Percentiles rank a stretch among this genome's conserved stretches.
These are phyloP conservation scores for Phytopythium vexans DNA, from an alignment of 352 stramenopile species.

Conservation along the genomic window DNA sequence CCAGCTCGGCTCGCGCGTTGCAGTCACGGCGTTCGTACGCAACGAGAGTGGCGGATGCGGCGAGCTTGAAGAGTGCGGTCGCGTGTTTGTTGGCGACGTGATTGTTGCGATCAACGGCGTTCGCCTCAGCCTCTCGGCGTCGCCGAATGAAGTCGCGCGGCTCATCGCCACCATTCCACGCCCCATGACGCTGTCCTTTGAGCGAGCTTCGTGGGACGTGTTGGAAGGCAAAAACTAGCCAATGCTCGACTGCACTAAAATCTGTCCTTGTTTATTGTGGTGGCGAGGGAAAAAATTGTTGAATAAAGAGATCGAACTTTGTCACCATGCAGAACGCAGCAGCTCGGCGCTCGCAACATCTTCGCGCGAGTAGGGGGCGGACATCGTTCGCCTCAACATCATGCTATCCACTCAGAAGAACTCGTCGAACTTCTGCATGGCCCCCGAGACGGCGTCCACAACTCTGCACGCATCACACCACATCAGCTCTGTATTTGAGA, in stretches of 20 bases:
- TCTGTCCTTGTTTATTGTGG: constrained; percentile 3
- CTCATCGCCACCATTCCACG: constrained; percentile 35
- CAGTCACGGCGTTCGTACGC: constrained; percentile 56
- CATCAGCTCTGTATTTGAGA: background rate
- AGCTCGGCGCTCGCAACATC: too few relatives aligned
- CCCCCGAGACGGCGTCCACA: constrained; percentile 80
- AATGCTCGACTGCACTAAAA: constrained; percentile 4
- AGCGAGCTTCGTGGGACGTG: constrained; percentile 63
- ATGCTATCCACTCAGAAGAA: constrained; percentile 45
- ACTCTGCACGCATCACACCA: constrained; percentile 32
- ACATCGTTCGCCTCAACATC: too few relatives aligned
- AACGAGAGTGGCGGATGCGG: constrained; percentile 41
- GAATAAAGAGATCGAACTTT: too few relatives aligned
- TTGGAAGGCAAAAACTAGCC: constrained; percentile 28
- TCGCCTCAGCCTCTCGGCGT: constrained; percentile 20
- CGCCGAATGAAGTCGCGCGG: constrained; percentile 38
- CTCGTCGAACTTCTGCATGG: constrained; percentile 87
- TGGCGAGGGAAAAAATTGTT: background rate
- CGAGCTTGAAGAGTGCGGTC: constrained; percentile 70
- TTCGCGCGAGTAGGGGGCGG: too few relatives aligned
- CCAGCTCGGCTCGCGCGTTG: constrained; percentile 40
- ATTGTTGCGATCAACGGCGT: constrained; percentile 52
- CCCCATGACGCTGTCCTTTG: constrained; percentile 55
- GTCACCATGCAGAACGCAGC: too few relatives aligned
- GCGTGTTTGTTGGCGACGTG: constrained; percentile 60